Conservation (phyloP, 352 stramenopile species). For the Globisporangium yorkense region DNA sequence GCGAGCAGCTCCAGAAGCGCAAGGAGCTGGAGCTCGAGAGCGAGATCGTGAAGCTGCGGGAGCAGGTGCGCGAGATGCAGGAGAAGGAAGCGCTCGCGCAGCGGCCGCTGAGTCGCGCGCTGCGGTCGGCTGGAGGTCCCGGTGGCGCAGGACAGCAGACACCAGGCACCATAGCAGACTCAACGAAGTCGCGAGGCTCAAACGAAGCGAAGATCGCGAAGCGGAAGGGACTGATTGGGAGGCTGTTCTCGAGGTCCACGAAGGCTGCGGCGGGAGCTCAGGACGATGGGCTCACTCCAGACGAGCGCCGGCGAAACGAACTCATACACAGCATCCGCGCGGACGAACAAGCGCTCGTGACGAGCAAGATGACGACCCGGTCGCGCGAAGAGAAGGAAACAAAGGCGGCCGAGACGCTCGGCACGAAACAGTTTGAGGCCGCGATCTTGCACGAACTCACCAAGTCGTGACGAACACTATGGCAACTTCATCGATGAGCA, state of each 20-base stretch:
- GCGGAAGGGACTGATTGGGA: constrained; percentile 17
- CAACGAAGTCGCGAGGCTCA: neutral
- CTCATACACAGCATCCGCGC: constrained; percentile 21
- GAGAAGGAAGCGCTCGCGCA: constrained; percentile 25
- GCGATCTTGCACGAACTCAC: constrained; percentile 44
- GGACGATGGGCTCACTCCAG: constrained; percentile 17
- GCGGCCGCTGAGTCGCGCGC: constrained; percentile 15
- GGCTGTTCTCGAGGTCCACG: constrained; percentile 15
- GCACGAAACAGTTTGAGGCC: constrained; percentile 43
- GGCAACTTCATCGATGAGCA: no score
- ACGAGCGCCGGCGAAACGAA: constrained; percentile 32
- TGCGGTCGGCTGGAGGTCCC: constrained; percentile 2
- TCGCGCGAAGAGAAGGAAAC: constrained; percentile 29
- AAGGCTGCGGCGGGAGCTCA: neutral
- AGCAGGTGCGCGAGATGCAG: constrained; percentile 42
- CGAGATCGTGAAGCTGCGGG: constrained; percentile 60
- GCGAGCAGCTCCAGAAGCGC: constrained; percentile 43
- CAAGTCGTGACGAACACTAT: constrained; percentile 1
- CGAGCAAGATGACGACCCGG: constrained; percentile 28
- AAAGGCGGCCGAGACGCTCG: constrained; percentile 25
- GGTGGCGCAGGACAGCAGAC: neutral
- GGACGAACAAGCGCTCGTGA: constrained; percentile 19
- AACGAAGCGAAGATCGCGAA: constrained; percentile 12
- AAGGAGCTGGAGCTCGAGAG: constrained; percentile 52
- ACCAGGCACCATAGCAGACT: no score